Evolutionary conservation across 305 asterid species (phyloP).

Genomic region (Fraxinus greggii): DNA sequence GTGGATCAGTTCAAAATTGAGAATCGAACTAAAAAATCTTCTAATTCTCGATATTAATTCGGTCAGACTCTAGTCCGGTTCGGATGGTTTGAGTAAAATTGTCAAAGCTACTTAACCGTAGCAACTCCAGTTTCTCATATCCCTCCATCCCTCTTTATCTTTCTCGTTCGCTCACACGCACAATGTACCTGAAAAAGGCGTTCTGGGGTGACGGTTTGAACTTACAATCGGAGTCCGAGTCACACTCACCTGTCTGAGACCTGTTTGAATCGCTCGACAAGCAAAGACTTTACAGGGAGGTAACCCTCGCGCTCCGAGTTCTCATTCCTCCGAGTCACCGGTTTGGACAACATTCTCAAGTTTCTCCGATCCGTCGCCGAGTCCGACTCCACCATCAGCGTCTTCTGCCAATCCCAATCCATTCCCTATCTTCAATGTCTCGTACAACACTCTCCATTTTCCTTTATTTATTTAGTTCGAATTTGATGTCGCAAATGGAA

Average conservation of each 20-base stretch:
- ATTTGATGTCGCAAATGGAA: background rate
- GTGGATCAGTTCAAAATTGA: background rate
- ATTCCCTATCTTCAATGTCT: conserved; percentile 77
- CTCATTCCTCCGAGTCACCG: conserved; percentile 80
- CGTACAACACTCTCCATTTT: background rate
- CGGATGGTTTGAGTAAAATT: background rate
- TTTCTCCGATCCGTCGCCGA: conserved; percentile 81
- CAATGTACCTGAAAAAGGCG: conserved; percentile 71
- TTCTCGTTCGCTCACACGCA: background rate
- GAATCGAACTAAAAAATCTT: background rate
- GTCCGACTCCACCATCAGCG: conserved; percentile 63
- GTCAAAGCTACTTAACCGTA: background rate
- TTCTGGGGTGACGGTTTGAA: conserved; percentile 67
- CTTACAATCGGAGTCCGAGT: conserved; percentile 37
- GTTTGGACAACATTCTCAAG: conserved; percentile 73
- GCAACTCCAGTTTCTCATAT: background rate
- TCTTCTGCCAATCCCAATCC: conserved; percentile 76
- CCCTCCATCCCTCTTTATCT: background rate
- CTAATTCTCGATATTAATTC: background rate
- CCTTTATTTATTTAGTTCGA: background rate
- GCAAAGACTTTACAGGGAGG: conserved; percentile 76
- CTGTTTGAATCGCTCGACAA: conserved; percentile 72
- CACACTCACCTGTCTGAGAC: conserved; percentile 62
- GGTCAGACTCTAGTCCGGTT: background rate
- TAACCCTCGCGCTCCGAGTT: conserved; percentile 86